phyloP scores from a whole-genome alignment of 495 filamentous ascomycete species.

The Neurospora sp. region DNA sequence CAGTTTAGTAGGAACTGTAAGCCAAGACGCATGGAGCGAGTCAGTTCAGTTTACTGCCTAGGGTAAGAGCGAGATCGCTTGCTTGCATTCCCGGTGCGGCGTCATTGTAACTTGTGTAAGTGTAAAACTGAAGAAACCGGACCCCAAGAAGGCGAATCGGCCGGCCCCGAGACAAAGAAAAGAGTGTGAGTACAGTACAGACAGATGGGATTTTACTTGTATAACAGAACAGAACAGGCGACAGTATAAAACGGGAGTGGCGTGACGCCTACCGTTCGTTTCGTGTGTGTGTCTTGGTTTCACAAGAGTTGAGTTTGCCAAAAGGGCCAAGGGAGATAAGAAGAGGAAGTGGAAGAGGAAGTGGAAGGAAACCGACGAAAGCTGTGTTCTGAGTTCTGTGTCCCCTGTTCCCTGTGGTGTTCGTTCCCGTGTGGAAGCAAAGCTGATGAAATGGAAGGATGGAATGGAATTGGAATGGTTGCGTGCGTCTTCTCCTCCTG shows the following conservation, averaged over 20 bases:
- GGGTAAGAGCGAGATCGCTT: neutral
- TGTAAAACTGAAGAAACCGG: neutral
- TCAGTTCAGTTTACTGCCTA: neutral
- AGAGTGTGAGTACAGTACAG: neutral
- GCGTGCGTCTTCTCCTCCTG: neutral
- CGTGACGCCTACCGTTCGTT: neutral
- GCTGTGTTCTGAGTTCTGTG: neutral
- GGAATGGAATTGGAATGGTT: neutral
- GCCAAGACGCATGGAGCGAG: neutral
- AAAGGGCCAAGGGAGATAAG: neutral
- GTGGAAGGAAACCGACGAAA: neutral
- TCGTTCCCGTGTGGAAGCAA: neutral
- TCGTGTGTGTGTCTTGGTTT: neutral
- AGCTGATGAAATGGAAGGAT: neutral
- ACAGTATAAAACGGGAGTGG: neutral
- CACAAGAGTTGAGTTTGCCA: neutral
- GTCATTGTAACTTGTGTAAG: neutral
- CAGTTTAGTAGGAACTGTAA: neutral
- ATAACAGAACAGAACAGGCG: neutral
- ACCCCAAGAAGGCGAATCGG: neutral
- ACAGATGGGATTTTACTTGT: neutral
- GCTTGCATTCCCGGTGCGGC: neutral
- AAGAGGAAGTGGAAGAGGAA: neutral
- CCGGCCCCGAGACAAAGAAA: neutral
- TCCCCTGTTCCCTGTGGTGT: neutral